Percentiles rank a stretch among this genome's conserved stretches.
These are phyloP conservation scores for Ganoderma sinense DNA, from an alignment of 1,284 basidiomycete species.

Conservation along the genomic window DNA sequence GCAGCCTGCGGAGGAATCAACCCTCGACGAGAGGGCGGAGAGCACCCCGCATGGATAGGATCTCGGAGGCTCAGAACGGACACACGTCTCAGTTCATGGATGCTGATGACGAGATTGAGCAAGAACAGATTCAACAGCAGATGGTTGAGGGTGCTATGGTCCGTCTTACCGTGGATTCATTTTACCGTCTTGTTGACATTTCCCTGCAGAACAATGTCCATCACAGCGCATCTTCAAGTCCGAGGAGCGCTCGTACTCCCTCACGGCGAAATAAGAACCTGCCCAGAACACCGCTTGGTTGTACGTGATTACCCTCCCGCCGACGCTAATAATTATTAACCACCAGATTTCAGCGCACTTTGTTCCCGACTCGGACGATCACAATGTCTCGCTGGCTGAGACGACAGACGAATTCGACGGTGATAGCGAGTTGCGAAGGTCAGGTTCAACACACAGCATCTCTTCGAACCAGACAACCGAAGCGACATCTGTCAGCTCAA, in stretches of 20 bases:
- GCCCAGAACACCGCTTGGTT: constrained; percentile 41
- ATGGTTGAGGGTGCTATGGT: constrained; percentile 80
- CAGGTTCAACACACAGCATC: constrained; percentile 53
- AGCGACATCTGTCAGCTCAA: constrained; percentile 66
- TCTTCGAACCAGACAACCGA: constrained; percentile 54
- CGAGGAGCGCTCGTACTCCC: constrained; percentile 65
- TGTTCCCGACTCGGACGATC: constrained; percentile 26
- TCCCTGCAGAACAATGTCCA: constrained; percentile 59
- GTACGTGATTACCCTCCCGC: constrained; percentile 29
- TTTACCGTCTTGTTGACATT: constrained; percentile 27
- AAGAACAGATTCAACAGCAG: constrained; percentile 86
- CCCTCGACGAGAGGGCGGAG: constrained; percentile 44
- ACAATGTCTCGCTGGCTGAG: constrained; percentile 27
- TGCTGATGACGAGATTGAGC: constrained; percentile 87
- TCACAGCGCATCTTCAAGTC: constrained; percentile 63
- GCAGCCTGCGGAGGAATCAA: constrained; percentile 51
- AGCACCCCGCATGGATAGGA: constrained; percentile 39
- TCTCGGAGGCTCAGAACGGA: constrained; percentile 57
- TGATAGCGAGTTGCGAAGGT: constrained; percentile 50
- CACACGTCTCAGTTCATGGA: constrained; percentile 89
- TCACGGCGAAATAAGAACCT: constrained; percentile 61
- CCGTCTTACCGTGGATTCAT: constrained; percentile 34
- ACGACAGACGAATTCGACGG: constrained; percentile 50
- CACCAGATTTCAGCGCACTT: constrained; percentile 20
- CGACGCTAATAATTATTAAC: constrained; percentile 22